Base-by-base conservation (phyloP, 768 basidiomycete genomes). In the Daedaleopsis sinensis region DNA sequence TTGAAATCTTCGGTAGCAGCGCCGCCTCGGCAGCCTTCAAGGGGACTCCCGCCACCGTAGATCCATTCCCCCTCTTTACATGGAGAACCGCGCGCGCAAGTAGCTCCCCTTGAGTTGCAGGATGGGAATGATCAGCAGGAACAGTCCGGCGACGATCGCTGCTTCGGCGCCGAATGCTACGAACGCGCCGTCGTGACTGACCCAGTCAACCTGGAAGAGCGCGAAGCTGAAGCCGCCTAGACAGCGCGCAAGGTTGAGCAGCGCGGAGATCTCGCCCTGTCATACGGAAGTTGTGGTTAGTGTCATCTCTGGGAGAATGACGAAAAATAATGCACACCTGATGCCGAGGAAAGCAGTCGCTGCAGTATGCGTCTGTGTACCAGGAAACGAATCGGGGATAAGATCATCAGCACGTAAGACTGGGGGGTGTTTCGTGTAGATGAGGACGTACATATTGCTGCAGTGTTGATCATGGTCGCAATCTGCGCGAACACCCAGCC, bases 171-270 rank as follows among this genome's bases (percentile, higher is more conserved):
- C 86, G 65, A 86, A 82, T 3, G 82, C 81, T 59, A 86, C 84
- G 36, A 87, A 70, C 3, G 86, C 83, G 16, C 87, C 87, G 57
- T 83, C 67, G 61, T 79, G 82, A 18, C 73, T 66, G 5, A 85
- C 85, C 87, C 87, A 87, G 5, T 82, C 82, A 5, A 87, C 78
- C 69, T 88, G 86, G 70, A 83, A 88, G 70, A 83, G 87, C 0
- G 86, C 82, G 19, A 88, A 84, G 48, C 79, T 79, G 67, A 88
- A 88, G 4, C 85, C 85, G 44, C 84, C 84, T 13, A 87, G 73
- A 1, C 74, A 76, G 38, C 87, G 78, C 12, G 77, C 75, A 19
- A 87, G 71, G 64, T 86, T 88, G 62, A 88, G 72, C 21, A 88
- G 72, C 0, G 83, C 82, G 59, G 83, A 83, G 35, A 87, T 80